phyloP scores from a whole-genome alignment of 257 asterid genomes.

The Solanum pimpinellifolium region DNA sequence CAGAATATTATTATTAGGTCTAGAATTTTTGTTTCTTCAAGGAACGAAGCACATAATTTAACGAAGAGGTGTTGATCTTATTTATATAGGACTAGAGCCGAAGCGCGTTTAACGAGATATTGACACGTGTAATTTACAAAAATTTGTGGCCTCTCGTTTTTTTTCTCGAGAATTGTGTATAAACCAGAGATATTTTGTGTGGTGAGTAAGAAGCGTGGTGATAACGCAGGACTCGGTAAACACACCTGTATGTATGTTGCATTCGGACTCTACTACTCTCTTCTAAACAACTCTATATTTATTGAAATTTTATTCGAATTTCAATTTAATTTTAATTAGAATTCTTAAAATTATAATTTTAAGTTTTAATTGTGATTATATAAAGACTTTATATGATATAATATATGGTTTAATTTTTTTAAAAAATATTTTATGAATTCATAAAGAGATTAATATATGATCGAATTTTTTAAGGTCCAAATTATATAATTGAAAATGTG shows the following conservation, averaged over 20 bases:
- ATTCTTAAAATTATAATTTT: too few relatives aligned
- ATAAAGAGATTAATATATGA: too few relatives aligned
- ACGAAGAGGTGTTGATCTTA: background rate
- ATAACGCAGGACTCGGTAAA: background rate
- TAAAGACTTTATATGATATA: too few relatives aligned
- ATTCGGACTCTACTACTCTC: background rate
- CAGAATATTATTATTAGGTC: background rate
- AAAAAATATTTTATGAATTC: too few relatives aligned
- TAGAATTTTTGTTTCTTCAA: background rate
- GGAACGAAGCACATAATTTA: background rate
- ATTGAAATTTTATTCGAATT: too few relatives aligned
- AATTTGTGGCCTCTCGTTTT: background rate
- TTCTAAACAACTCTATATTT: background rate
- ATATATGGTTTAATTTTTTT: too few relatives aligned
- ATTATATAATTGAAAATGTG: background rate
- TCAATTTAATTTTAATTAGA: too few relatives aligned
- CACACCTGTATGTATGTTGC: background rate
- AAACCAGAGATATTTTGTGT: background rate
- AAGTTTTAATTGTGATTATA: too few relatives aligned
- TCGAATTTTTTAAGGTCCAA: accelerated
- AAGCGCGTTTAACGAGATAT: background rate
- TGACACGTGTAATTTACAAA: background rate
- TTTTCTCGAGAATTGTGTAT: background rate
- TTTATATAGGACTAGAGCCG: background rate
- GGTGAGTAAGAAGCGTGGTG: background rate